A percentile compares a stretch with the other conserved stretches of the same genome.
These are phyloP conservation scores for Blastomyces gilchristii DNA, from an alignment of 2,329 filamentous ascomycete genomes.

Conservation along the genomic window DNA sequence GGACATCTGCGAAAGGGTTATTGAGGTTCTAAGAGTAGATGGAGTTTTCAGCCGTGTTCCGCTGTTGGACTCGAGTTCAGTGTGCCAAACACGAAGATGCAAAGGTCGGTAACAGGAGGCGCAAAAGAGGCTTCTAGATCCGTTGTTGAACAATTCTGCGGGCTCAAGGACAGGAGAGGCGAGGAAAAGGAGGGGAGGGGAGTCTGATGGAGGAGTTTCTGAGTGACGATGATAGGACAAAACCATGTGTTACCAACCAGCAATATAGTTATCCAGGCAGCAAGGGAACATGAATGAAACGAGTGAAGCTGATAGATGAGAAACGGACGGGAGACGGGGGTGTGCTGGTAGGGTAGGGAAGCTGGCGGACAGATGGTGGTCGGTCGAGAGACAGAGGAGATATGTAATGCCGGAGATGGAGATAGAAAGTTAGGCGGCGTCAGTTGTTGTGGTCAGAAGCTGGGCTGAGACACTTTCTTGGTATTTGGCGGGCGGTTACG, in stretches of 20 bases:
- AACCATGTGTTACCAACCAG: no score
- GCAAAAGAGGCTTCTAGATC: not conserved
- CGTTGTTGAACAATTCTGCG: not conserved
- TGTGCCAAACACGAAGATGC: not conserved
- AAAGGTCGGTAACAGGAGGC: not conserved
- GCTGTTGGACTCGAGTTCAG: no score
- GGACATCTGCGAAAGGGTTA: not conserved
- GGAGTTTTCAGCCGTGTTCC: not conserved
- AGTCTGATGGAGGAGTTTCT: not conserved
- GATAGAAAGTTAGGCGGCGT: no score
- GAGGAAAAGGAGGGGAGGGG: not conserved
- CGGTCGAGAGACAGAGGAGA: no score
- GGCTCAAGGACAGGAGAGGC: not conserved
- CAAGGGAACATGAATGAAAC: not conserved
- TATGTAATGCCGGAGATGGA: no score
- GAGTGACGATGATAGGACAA: not conserved
- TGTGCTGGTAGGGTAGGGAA: no score
- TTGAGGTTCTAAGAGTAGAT: not conserved
- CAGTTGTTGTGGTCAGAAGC: no score
- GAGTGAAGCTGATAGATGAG: not conserved
- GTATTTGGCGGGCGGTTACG: no score
- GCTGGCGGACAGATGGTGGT: no score
- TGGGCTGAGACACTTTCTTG: no score
- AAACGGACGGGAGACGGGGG: no score
- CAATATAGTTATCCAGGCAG: no score